Base-by-base conservation (phyloP, 257 asterid species). In the Jasminum sambac region DNA sequence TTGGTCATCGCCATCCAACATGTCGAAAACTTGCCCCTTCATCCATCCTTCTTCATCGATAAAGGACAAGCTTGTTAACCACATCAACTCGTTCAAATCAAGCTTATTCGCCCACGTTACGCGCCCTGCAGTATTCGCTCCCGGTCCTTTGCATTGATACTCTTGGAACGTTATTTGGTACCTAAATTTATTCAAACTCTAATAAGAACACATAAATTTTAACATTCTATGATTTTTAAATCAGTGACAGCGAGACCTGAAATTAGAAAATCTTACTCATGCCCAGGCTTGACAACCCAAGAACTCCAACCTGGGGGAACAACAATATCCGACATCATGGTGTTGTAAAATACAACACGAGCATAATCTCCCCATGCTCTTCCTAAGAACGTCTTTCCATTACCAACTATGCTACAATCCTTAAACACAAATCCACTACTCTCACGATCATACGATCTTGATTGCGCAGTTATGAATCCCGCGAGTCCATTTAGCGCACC, bases 381-480 rank as follows among this genome's bases (percentile, higher is more conserved):
- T 52, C 89, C 93, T 57, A 87, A 70, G 46, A 30, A 81, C 1
- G 85, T 46, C 55, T 63, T 46, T 8, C 90, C 90, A 24, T 52
- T n/a, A 25, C 90, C 90, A 8, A 9, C 4, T 8, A 85, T 78
- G 1, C 11, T 34, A 65, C 90, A 82, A 0, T 59, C 30, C 39
- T 83, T 85, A 66, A 85, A 85, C 41, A 85, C 83, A 19, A 85
- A 85, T 17, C 87, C 90, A 4, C 68, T 80, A 0, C 77, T 44
- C 26, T 84, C 79, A 1, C 50, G 1, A 0, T 77, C 64, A 23
- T 6, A 4, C 2, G 64, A 3, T 72, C 89, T 77, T 39, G 77
- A 91, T 11, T 91, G 98, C 36, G 96, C 98, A 23, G 96, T 84
- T 64, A 92, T 84, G 78, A 26, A 92, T 8, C 98, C 96, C 3